Evolutionary conservation across 2,329 filamentous ascomycete species (phyloP).

Genomic region (Verruconis gallopava): DNA sequence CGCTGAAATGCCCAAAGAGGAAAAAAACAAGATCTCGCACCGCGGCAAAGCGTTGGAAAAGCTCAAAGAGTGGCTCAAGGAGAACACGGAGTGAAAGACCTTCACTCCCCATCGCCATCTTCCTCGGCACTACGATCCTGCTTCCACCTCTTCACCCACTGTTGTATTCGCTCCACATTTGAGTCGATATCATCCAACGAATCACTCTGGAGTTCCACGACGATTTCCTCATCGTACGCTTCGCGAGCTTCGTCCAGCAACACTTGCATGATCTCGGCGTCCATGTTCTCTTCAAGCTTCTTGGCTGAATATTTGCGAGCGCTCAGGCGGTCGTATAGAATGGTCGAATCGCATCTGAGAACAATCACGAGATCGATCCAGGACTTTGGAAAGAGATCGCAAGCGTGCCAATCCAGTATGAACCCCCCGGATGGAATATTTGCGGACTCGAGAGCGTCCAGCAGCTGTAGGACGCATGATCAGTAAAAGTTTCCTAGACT

Average conservation of each 20-base stretch:
- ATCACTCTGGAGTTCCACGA: constrained; percentile 80
- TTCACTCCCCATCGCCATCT: constrained; percentile 12
- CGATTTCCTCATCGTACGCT: constrained; percentile 72
- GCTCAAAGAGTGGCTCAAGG: constrained; percentile 66
- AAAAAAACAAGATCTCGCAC: constrained; percentile 90
- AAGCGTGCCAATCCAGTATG: constrained; percentile 96
- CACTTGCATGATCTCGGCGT: constrained; percentile 96
- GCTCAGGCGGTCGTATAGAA: constrained; percentile 73
- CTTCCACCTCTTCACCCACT: constrained; percentile 77
- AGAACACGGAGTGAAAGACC: constrained; percentile 15
- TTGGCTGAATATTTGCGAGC: constrained; percentile 67
- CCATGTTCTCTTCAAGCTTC: constrained; percentile 91
- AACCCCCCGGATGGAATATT: constrained; percentile 57
- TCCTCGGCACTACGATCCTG: constrained; percentile 40
- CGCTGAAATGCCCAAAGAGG: constrained; percentile 82
- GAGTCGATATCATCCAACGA: constrained; percentile 71
- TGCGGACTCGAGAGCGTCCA: constrained; percentile 81
- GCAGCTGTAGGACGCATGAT: constrained; percentile 40
- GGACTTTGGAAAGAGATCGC: constrained; percentile 82
- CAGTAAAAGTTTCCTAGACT: background rate
- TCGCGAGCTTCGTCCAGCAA: constrained; percentile 81
- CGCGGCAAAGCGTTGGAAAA: constrained; percentile 77
- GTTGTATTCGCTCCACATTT: constrained; percentile 72
- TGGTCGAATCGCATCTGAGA: constrained; percentile 63
- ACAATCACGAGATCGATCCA: constrained; percentile 96